Evolutionary conservation across 2,329 filamentous ascomycete species (phyloP).

Genomic region (Colletotrichum sp.): DNA sequence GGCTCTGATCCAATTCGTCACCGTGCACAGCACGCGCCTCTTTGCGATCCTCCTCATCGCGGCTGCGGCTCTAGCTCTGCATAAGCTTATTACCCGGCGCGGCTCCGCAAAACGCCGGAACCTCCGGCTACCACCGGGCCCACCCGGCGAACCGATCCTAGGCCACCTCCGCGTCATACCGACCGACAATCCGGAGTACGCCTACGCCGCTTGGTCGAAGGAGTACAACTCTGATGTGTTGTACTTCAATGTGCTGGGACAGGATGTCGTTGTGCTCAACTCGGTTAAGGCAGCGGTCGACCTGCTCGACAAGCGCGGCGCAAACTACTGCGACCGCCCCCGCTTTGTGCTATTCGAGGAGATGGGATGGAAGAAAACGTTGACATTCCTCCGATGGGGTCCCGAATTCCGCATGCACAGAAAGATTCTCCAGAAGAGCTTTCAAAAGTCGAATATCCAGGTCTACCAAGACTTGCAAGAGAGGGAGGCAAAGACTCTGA

Average conservation of each 20-base stretch:
- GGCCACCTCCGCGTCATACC: conserved; percentile 50
- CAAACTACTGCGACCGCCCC: conserved; percentile 49
- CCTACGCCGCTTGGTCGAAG: conserved; percentile 33
- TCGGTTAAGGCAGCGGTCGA: conserved; percentile 45
- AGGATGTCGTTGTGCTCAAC: conserved; percentile 46
- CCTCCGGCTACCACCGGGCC: conserved; percentile 34
- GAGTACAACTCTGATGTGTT: conserved; percentile 56
- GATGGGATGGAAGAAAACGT: conserved; percentile 51
- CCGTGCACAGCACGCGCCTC: background rate
- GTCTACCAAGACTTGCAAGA: conserved; percentile 33
- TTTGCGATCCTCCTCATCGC: conserved; percentile 3
- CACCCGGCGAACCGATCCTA: conserved; percentile 41
- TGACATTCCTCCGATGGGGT: conserved; percentile 49
- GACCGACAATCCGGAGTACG: conserved; percentile 32
- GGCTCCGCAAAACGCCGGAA: background rate
- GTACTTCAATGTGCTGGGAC: conserved; percentile 32
- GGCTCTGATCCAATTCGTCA: background rate
- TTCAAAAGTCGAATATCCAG: conserved; percentile 39
- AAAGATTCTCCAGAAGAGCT: conserved; percentile 45
- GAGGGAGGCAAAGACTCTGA: conserved; percentile 19
- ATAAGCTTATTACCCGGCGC: background rate
- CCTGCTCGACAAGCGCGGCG: conserved; percentile 48
- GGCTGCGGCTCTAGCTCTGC: background rate
- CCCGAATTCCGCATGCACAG: conserved; percentile 47
- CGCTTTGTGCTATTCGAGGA: conserved; percentile 46